Evolutionary conservation across 2,329 filamentous ascomycete species (phyloP), one percentile per base, ranked within the genome.

Genomic region (Verticillium nonalfalfae): DNA sequence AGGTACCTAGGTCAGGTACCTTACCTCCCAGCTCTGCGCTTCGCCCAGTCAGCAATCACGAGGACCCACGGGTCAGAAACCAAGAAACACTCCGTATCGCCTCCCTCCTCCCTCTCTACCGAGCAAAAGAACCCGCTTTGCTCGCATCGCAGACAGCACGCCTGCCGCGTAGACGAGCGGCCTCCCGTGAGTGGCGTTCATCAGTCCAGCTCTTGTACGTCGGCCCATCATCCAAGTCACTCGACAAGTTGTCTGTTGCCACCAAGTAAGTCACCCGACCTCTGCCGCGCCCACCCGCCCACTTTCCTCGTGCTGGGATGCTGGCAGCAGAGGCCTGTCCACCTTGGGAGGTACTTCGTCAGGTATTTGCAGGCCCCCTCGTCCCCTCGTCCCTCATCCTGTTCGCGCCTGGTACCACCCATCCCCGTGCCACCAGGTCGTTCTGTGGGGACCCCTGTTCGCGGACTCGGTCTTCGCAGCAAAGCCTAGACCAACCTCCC

Each of bases 401-500:
- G 45, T 52, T 52, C 45, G 45, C 45, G 45, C 63, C 62, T 62
- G 64, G 58, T 54, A 54, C 58, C 58, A 34, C 58, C 26, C 40
- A 31, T 59, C 33, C 58, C 58, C 58, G 58, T 59, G 50, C 58
- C 58, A 52, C 31, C 45, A 18, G 26, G 45, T 64, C 57, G 55
- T 60, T 58, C 60, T 62, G 62, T 65, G 62, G 63, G 57, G 62
- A 64, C 60, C 50, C 63, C 60, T 62, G 61, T 57, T 56, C 61
- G 36, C 40, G 58, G 58, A 59, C 58, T 59, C 38, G 40, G 40
- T 18, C 57, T 50, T 26, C 45, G 26, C 26, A 10, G 18, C n/a
- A n/a, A 52, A 36, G 45, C 45, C 45, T 52, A 52, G 45, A 52
- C 45, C 45, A 18, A 52, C 45, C 45, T 52, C 45, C 45, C n/a